These are phyloP conservation scores for Coprinopsis strossmayeri DNA, from an alignment of 768 basidiomycete species.

Conservation along the genomic window DNA sequence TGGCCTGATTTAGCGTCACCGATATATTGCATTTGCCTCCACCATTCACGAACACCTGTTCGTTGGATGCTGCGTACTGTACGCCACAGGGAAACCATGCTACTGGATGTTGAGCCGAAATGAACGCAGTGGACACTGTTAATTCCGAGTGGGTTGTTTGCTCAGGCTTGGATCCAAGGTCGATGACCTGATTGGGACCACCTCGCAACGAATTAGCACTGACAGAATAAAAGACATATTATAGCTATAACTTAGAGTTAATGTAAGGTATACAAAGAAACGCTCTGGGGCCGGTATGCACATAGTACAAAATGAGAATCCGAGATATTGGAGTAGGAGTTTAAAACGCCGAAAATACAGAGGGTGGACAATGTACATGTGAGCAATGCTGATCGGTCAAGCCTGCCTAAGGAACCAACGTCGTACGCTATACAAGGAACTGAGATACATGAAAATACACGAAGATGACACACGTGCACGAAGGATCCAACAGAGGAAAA, in stretches of 20 bases:
- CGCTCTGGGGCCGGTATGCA: neutral
- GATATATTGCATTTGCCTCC: constrained; percentile 88
- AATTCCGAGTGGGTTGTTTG: neutral
- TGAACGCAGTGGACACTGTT: too few relatives aligned
- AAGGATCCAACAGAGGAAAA: neutral
- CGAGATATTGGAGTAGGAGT: too few relatives aligned
- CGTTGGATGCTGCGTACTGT: constrained; percentile 72
- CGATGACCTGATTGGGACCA: neutral
- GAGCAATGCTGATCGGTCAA: too few relatives aligned
- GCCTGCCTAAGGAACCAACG: too few relatives aligned
- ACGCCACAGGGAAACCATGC: constrained; percentile 68
- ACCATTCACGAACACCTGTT: constrained; percentile 82
- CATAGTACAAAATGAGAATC: too few relatives aligned
- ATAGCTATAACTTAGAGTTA: too few relatives aligned
- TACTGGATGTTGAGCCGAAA: constrained; percentile 1
- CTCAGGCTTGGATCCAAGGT: neutral
- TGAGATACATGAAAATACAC: neutral
- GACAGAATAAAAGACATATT: too few relatives aligned
- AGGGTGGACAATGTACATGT: too few relatives aligned
- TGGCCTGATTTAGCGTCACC: constrained; percentile 88
- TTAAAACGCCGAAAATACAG: too few relatives aligned
- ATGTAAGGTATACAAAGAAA: neutral
- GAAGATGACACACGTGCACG: too few relatives aligned
- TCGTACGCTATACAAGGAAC: neutral
- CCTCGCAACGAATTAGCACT: neutral